Evolutionary conservation across 495 filamentous ascomycete species (phyloP), one percentile per base, ranked within the genome.

Genomic region (Zalerion maritima): DNA sequence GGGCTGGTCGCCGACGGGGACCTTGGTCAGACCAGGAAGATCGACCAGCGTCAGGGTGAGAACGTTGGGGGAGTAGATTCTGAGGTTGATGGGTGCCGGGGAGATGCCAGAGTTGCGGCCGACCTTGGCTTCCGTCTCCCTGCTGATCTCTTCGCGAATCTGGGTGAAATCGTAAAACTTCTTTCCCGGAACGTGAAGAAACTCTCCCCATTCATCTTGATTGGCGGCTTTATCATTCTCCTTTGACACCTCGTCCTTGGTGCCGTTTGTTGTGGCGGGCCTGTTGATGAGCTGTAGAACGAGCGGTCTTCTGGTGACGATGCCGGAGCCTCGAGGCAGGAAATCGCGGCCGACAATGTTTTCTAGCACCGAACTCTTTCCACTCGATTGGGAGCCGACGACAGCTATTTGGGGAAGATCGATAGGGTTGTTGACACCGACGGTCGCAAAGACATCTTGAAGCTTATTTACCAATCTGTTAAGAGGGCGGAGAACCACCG

Each of bases 101-200:
- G 85, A 94, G 54, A 99, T 96, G 47, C 83, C 85, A n/a, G 79
- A 79, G 60, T 96, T 96, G 36, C 76, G 71, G 29, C 91, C 91
- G 31, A 91, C 89, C 67, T 99, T 99, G 34, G 73, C 70, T 39
- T 96, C 91, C 28, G 91, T 99, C 62, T 99, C 91, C 46, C 81
- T 73, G 34, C 86, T 81, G 45, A 99, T 96, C 62, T 99, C 91
- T 22, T 99, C 91, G 36, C 91, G 74, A 43, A 99, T 94, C 68
- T 94, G 94, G 67, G 92, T 91, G 65, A 99, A 99, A 57, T 99
- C 91, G 62, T 73, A 73, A 67, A 92, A 96, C 60, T 96, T 96
- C 62, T 99, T 81, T 41, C 89, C 89, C 20, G 89, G 91, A 34
- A 99, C 83, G 52, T 99, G 91, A 29, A 96, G 67, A 57, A 99